A percentile compares a stretch with the other conserved stretches of the same genome.
Conservation (phyloP, 805 yeast species). For the Cyberlindnera misumaiensis region DNA sequence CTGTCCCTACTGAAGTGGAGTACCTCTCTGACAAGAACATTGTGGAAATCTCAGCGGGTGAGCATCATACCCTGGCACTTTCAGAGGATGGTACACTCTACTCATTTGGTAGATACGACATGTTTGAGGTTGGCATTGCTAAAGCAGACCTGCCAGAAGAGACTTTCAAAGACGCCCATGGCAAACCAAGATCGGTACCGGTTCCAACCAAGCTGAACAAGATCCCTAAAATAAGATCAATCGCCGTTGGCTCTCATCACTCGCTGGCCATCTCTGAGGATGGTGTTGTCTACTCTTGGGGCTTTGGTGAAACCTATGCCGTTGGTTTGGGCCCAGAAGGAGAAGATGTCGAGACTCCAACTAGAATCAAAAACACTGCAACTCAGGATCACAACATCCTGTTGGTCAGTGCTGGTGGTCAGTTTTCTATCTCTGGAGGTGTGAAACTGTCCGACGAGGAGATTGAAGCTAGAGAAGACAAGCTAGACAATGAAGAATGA, state of each 20-base stretch:
- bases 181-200: slow-evolving; percentile 79
- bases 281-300: slow-evolving; percentile 93
- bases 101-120: slow-evolving; percentile 87
- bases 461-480: slow-evolving; percentile 38
- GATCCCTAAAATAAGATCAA: slow-evolving; percentile 48
- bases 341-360: slow-evolving; percentile 84
- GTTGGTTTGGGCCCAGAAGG: slow-evolving; percentile 86
- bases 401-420: slow-evolving; percentile 91
- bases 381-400: slow-evolving; percentile 70
- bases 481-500: slow-evolving; percentile 43
- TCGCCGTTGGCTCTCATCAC: slow-evolving; percentile 90
- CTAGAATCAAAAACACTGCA: slow-evolving; percentile 90
- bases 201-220: slow-evolving; percentile 63
- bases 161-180: slow-evolving; percentile 72
- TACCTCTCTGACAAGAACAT: slow-evolving; percentile 53
- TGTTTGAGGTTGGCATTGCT: slow-evolving; percentile 85
- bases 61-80: slow-evolving; percentile 84
- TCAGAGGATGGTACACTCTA: slow-evolving; percentile 66
- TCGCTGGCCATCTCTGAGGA: slow-evolving; percentile 77
- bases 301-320: slow-evolving; percentile 95
- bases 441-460: slow-evolving; percentile 34
- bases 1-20: slow-evolving; percentile 69
- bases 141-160: slow-evolving; percentile 59
- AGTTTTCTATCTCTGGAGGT: slow-evolving; percentile 88
- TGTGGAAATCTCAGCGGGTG: slow-evolving; percentile 76